Evolutionary conservation across 108 stramenopile genomes (phyloP).

Genomic region (Cyclotella atomus): DNA sequence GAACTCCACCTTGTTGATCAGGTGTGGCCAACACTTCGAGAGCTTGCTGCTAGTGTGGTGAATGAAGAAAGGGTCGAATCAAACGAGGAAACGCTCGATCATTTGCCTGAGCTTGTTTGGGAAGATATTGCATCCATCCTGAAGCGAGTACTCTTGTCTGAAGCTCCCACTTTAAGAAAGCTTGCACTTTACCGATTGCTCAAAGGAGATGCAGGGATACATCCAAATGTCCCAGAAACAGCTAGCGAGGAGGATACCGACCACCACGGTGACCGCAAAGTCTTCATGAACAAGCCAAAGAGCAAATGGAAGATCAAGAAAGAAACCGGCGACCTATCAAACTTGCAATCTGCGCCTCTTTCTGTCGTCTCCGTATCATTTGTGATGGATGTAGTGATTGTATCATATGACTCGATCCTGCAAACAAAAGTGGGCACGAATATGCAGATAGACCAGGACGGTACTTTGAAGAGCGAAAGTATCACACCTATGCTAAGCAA

Average conservation of each 20-base stretch:
- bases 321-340: constrained; percentile 3
- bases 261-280: constrained; percentile 8
- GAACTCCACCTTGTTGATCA: constrained; percentile 85
- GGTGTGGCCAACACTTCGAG: constrained; percentile 72
- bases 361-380: constrained; percentile 53
- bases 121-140: constrained; percentile 71
- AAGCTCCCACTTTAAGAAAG: constrained; percentile 73
- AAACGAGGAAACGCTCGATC: background rate
- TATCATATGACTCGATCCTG: constrained; percentile 73
- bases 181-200: constrained; percentile 74
- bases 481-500: constrained; percentile 28
- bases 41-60: constrained; percentile 42
- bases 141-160: constrained; percentile 63
- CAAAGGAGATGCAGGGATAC: constrained; percentile 56
- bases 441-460: constrained; percentile 59
- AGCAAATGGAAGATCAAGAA: constrained; percentile 41
- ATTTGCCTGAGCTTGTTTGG: constrained; percentile 53
- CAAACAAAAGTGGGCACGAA: constrained; percentile 70
- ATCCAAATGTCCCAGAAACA: constrained; percentile 9
- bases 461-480: constrained; percentile 42
- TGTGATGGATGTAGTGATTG: constrained; percentile 63
- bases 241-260: constrained; percentile 7
- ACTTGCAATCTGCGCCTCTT: constrained; percentile 34
- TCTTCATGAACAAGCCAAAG: constrained; percentile 44
- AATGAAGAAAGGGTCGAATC: background rate